Percentiles rank a stretch among this genome's conserved stretches.
phyloP scores from a whole-genome alignment of 2,329 filamentous ascomycete genomes.

The Nemania abortiva region DNA sequence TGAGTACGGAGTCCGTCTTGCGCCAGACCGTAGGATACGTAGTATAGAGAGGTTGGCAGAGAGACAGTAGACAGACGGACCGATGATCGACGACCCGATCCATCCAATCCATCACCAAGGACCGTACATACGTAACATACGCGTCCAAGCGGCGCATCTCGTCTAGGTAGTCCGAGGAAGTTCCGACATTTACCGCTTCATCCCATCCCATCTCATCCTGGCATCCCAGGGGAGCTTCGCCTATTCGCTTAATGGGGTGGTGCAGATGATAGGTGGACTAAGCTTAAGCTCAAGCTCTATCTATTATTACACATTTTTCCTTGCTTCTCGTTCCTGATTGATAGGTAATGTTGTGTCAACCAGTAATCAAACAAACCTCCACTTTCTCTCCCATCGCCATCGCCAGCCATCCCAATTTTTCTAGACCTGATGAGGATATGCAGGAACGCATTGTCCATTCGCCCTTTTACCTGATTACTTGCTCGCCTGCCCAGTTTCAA shows the following conservation, averaged over 20 bases:
- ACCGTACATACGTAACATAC: not conserved
- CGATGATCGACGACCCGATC: not conserved
- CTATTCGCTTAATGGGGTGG: not conserved
- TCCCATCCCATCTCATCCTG: not conserved
- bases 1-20: not conserved
- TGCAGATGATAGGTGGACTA: not conserved
- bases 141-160: not conserved
- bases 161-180: not conserved
- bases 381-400: slow-evolving; percentile 13
- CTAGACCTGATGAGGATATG: not conserved
- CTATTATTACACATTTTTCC: not conserved
- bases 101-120: not conserved
- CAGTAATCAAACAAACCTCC: slow-evolving; percentile 34
- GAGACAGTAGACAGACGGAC: not conserved
- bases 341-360: not conserved
- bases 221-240: not conserved
- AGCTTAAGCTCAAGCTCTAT: not conserved
- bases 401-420: not conserved
- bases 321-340: not conserved
- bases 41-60: not conserved
- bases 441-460: not conserved
- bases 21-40: not conserved
- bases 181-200: slow-evolving; percentile 17
- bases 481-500: not conserved
- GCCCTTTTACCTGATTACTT: not conserved